Evolutionary conservation across 768 basidiomycete species (phyloP), one percentile per base, ranked within the genome.

Genomic region (Pisolithus marmoratus): DNA sequence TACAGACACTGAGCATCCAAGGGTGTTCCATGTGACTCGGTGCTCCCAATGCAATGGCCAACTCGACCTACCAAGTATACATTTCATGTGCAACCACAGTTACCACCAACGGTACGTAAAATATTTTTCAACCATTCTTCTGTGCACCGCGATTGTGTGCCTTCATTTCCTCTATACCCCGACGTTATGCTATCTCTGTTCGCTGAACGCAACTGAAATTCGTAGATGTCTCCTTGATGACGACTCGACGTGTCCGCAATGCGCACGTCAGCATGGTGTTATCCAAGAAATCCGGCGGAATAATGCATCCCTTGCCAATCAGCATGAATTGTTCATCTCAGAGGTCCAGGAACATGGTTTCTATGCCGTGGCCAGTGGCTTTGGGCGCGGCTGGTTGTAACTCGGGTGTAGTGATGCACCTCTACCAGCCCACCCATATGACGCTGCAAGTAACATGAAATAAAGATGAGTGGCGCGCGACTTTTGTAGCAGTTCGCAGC

Each of bases 31-130:
- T 63, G 90, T 95, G 54, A 94, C 94, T 8, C 77, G 93, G 38
- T 98, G 96, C 67, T 86, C 94, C 20, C 79, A 85, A 4, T 98
- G 96, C 66, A 79, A 84, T 15, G 90, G 86, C 1, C 90, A 89
- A 59, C 81, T 98, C 54, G 94, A 97, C 65, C 80, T 97, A 9
- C 95, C 96, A 0, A 87, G 83, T 57, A 78, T 98, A 6, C 94
- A 98, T 68, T 98, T 97, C 63, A 96, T 98, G 95, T 99, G 95
- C 69, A 85, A 87, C 61, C 96, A 98, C 65, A 93, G 90, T 54
- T 98, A 91, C 72, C 96, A 99, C 65, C 92, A 95, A 64, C 78
- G 94, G 91, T 90, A 49, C 41, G 70, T 64, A 69, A 49, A n/a
- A n/a, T n/a, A n/a, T n/a, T n/a, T n/a, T n/a, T n/a, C n/a, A n/a